Evolutionary conservation across 306 rosid genomes (phyloP), one percentile per base, ranked within the genome.

Genomic region (Vigna radiata): DNA sequence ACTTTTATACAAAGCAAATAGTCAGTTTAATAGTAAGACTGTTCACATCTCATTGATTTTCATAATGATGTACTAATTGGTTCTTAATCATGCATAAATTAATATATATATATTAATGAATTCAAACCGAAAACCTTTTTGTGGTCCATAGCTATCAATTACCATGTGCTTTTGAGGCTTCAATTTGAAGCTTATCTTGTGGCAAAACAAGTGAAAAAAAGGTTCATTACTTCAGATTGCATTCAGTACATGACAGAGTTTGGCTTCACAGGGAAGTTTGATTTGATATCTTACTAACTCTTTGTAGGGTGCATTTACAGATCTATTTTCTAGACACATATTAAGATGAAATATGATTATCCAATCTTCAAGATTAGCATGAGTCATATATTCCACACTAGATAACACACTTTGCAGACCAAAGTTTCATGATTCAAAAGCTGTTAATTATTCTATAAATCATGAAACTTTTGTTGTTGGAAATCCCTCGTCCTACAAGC

Each of bases 251-350:
- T 31, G 29, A n/a, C 48, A 74, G 78, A 81, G 65, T 69, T 73
- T 61, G 15, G 21, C 75, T 73, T 54, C 81, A 68, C 63, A 37
- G 43, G 77, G 55, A 77, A 77, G 68, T 77, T 63, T 85, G 85
- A 81, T 81, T 78, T 78, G 81, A 70, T 79, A 79, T 80, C 66
- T 75, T 21, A 63, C 81, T 62, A 83, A 62, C 81, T 79, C 77
- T 6, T 56, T 73, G 9, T 16, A 36, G 56, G 70, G 17, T 39
- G 41, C 50, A 18, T 19, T 31, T 13, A 14, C 31, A 31, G 43
- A 60, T 60, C 44, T 8, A 39, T 36, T 29, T 29, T 36, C 41
- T 36, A 36, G 8, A 36, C 41, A 36, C 41, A 7, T 6, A 1
- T 36, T 6, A 39, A 39, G 44, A 39, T 39, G 41, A 36, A 8